A percentile compares a stretch with the other conserved stretches of the same genome.
phyloP scores from a whole-genome alignment of 306 rosid species.

The Cucurbita ficifolia region DNA sequence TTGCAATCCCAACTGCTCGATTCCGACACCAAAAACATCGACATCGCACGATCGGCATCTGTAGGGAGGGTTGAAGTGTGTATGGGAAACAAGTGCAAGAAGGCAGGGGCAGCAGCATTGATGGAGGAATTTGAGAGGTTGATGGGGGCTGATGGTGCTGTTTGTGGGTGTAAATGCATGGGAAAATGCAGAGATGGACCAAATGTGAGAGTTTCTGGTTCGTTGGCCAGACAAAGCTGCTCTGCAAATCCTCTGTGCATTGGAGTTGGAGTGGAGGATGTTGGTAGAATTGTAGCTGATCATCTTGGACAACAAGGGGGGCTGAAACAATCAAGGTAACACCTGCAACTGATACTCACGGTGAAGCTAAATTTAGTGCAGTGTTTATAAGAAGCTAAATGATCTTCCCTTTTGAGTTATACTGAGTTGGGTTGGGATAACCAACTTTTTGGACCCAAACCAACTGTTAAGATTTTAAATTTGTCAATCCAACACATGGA shows the following conservation, averaged over 20 bases:
- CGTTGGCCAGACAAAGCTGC: slow-evolving; percentile 3
- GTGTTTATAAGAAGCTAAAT: background rate
- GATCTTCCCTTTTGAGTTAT: background rate
- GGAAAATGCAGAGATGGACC: slow-evolving; percentile 87
- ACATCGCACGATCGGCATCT: background rate
- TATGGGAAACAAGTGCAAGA: slow-evolving; percentile 76
- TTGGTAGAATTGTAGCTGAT: slow-evolving; percentile 42
- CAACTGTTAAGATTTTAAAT: background rate
- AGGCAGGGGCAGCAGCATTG: slow-evolving; percentile 45
- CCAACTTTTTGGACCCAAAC: background rate
- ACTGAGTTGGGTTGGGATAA: background rate
- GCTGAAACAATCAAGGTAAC: slow-evolving; percentile 10
- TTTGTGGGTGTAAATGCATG: slow-evolving; percentile 78
- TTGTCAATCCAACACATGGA: background rate
- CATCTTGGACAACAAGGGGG: slow-evolving; percentile 21
- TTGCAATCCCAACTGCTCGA: background rate
- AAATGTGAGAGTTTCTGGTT: slow-evolving; percentile 48
- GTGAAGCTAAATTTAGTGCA: background rate
- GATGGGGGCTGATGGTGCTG: slow-evolving; percentile 44
- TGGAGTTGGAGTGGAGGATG: slow-evolving; percentile 77
- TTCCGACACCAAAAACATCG: background rate
- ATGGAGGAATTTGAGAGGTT: slow-evolving; percentile 52
- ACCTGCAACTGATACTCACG: background rate
- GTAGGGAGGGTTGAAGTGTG: slow-evolving; percentile 67
- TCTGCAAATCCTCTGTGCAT: slow-evolving; percentile 30